Conservation (phyloP, 257 asterid genomes). For the Coffea eugenioides region DNA sequence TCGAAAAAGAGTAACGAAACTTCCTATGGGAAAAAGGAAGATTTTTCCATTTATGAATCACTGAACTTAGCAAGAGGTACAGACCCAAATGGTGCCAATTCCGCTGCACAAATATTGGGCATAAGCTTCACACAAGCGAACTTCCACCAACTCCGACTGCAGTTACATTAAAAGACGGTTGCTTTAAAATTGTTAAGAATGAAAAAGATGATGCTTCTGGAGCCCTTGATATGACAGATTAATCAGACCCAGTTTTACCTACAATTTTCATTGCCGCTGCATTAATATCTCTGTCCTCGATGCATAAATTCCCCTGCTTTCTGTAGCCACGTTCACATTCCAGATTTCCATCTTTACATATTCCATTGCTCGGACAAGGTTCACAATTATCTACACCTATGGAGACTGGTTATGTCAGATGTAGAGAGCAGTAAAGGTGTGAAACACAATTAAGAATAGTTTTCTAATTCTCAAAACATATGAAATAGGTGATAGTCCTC, state of each 20-base stretch:
- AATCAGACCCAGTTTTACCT: constrained; percentile 14
- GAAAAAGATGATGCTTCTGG: constrained; percentile 1
- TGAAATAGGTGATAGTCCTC: neutral
- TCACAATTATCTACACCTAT: constrained; percentile 63
- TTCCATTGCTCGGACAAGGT: constrained; percentile 81
- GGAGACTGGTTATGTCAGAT: constrained; percentile 16
- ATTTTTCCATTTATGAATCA: neutral
- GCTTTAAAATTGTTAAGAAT: constrained; percentile 20
- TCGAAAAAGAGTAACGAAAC: neutral
- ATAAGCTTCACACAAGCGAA: constrained; percentile 53
- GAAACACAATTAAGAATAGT: neutral
- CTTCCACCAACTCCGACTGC: constrained; percentile 77
- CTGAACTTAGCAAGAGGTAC: constrained; percentile 26
- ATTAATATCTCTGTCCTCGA: constrained; percentile 67
- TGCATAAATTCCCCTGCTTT: constrained; percentile 60
- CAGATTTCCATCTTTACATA: constrained; percentile 70
- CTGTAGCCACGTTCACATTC: constrained; percentile 65
- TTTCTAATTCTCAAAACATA: neutral
- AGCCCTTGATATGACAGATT: neutral
- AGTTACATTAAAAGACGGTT: constrained; percentile 27
- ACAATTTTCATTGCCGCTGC: constrained; percentile 64
- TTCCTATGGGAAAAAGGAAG: neutral
- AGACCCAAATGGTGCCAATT: constrained; percentile 69
- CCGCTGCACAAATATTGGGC: constrained; percentile 72
- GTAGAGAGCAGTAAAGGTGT: constrained; percentile 5